Evolutionary conservation across 352 stramenopile genomes (phyloP), one percentile per base, ranked within the genome.

Genomic region (Peronospora destructor): DNA sequence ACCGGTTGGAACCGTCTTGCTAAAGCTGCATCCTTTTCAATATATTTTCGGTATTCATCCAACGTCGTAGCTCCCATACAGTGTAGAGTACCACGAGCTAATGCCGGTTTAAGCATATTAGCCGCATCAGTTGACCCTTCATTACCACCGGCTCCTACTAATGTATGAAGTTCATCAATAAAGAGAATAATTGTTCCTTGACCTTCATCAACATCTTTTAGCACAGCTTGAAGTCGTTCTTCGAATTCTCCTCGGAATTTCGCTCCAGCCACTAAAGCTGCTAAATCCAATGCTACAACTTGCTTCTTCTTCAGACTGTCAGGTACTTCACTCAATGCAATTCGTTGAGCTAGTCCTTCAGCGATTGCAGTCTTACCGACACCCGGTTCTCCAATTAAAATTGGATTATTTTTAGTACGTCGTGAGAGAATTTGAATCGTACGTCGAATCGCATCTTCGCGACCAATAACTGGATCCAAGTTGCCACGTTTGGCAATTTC

Each of bases 341-440:
- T 98, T 29, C 94, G 82, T 69, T 98, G 94, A 25, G 96, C 96
- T 11, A 99, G 73, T n/a, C 94, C 95, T 68, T 98, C 89, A 0
- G 82, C 87, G 62, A 98, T 95, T 16, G 87, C 84, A 3, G 95
- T 98, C 68, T 98, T 98, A 51, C 93, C 94, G 26, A 98, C 93
- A 52, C 95, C 95, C 0, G 96, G 94, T 68, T 98, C 94, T 45
- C 96, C 96, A 56, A 99, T 97, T 34, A 99, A 71, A 37, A 98
- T 91, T 2, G 96, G 95, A 64, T 99, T 99, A 64, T 98, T 98
- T 85, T 99, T 99, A 23, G 92, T 98, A 14, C 95, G 73, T 11
- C 96, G 78, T 25, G 76, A 94, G 6, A 98, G 68, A 53, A 98
- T 97, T 64, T 98, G 93, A 59, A 98, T 92, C 3, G 91, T 87